Evolutionary conservation across 257 asterid genomes (phyloP).

Genomic region (Cynanchum wilfordii): DNA sequence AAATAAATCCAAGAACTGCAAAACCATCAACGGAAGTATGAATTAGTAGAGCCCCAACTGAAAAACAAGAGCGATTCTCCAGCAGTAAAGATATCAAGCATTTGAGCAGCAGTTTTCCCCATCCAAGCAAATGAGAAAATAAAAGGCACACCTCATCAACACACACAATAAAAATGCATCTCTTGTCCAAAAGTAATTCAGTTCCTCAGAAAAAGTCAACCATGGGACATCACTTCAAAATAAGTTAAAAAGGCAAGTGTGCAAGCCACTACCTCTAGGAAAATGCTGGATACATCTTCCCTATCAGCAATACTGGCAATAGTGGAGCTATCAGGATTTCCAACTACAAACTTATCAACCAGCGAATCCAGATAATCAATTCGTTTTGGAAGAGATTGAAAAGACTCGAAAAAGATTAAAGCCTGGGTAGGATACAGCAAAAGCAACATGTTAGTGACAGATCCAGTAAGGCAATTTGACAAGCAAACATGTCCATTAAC

Average conservation of each 20-base stretch:
- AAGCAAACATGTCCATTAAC: background rate
- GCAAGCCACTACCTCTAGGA: slow-evolving; percentile 65
- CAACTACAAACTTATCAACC: slow-evolving; percentile 66
- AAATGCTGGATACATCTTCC: slow-evolving; percentile 89
- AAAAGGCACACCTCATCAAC: background rate
- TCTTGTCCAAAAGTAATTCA: background rate
- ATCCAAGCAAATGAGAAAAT: background rate
- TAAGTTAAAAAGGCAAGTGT: background rate
- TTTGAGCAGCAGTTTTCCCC: background rate
- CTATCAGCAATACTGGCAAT: slow-evolving; percentile 70
- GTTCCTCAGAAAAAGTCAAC: background rate
- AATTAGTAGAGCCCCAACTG: slow-evolving; percentile 2
- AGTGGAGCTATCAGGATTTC: slow-evolving; percentile 46
- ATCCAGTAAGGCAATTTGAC: background rate
- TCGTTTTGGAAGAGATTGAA: slow-evolving; percentile 81
- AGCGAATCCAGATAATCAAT: slow-evolving; percentile 71
- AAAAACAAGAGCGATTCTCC: background rate
- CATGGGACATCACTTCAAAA: background rate
- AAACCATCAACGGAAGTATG: background rate
- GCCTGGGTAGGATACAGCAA: slow-evolving; percentile 52
- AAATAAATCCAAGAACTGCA: slow-evolving; percentile 94
- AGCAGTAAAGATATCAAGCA: background rate
- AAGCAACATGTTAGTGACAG: slow-evolving; percentile 3
- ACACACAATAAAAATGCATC: background rate
- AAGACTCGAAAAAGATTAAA: slow-evolving; percentile 85